phyloP scores from a whole-genome alignment of 2,329 filamentous ascomycete species.

The Fusarium chlamydosporum region DNA sequence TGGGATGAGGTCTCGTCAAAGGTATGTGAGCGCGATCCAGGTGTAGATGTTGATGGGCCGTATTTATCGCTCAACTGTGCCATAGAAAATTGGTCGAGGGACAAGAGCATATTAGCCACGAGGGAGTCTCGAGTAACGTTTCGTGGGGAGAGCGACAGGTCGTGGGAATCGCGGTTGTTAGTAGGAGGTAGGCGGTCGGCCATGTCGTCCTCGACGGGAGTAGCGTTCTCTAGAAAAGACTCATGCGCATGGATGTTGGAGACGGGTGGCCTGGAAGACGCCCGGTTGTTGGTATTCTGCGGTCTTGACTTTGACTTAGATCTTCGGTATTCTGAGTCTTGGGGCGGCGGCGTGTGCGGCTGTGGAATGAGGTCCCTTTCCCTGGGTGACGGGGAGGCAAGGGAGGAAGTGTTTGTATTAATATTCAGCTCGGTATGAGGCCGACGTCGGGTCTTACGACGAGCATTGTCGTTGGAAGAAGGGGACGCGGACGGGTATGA shows the following conservation, averaged over 20 bases:
- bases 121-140: constrained; percentile 89
- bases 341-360: constrained; percentile 45
- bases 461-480: constrained; percentile 48
- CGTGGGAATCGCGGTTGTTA: constrained; percentile 78
- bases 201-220: constrained; percentile 52
- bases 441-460: constrained; percentile 46
- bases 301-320: constrained; percentile 31
- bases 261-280: constrained; percentile 46
- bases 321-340: constrained; percentile 32
- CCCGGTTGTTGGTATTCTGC: constrained; percentile 45
- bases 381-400: constrained; percentile 41
- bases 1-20: constrained; percentile 49
- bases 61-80: constrained; percentile 56
- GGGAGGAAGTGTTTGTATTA: constrained; percentile 47
- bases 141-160: constrained; percentile 82
- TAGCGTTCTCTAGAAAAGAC: constrained; percentile 52
- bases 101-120: constrained; percentile 95
- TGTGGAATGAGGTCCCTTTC: constrained; percentile 44
- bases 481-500: constrained; percentile 30
- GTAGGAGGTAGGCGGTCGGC: constrained; percentile 47
- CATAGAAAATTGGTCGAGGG: constrained; percentile 85
- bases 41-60: constrained; percentile 36
- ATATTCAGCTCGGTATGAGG: constrained; percentile 47
- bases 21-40: constrained; percentile 48
- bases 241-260: constrained; percentile 49